Base-by-base conservation (phyloP, 2,329 filamentous ascomycete genomes). In the Cordyceps cateniannulata region DNA sequence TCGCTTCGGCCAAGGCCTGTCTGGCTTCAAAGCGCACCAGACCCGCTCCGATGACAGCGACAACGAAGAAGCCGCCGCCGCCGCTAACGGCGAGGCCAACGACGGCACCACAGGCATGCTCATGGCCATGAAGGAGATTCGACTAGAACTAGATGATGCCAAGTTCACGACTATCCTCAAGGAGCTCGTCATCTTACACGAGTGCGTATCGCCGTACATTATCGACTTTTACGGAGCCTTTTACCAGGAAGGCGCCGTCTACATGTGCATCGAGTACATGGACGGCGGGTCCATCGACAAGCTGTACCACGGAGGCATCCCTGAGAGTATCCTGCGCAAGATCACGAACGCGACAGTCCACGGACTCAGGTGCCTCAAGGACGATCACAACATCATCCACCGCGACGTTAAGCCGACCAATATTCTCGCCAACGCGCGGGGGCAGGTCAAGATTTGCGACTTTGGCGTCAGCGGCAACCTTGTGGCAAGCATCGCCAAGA, bases 241-340 rank as follows among this genome's bases (percentile, higher is more conserved):
- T 73, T 99, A 97, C 80, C 95, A 99, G 71, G 95, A 99, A 77
- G 93, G 95, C 29, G 95, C 95, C 0, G 95, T 99, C 1, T 99
- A 99, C 75, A 98, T 99, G 73, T 99, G 95, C 76, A 96, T 99
- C 73, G 95, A 99, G 76, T 96, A 92, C 75, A 99, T 99, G 95
- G 93, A 99, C 71, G 95, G 95, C 51, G 95, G 95, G 8, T 98
- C 93, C 42, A 93, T 98, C 70, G 95, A 99, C 79, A 97, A 97
- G 74, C 77, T 99, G 14, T 99, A 99, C 72, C 84, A 84, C 12
- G 91, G 93, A 62, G 95, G 95, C 49, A 88, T 99, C 10, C 92
- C 95, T 0, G 95, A 99, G 72, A 85, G 84, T 47, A 87, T 99
- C 0, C 77, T 99, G 56, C 86, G 87, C 59, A 98, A 97, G 73